Percentiles rank a stretch among this genome's conserved stretches.
phyloP scores from a whole-genome alignment of 1,139 yeast genomes.

The Saccharomyces hybrid region DNA sequence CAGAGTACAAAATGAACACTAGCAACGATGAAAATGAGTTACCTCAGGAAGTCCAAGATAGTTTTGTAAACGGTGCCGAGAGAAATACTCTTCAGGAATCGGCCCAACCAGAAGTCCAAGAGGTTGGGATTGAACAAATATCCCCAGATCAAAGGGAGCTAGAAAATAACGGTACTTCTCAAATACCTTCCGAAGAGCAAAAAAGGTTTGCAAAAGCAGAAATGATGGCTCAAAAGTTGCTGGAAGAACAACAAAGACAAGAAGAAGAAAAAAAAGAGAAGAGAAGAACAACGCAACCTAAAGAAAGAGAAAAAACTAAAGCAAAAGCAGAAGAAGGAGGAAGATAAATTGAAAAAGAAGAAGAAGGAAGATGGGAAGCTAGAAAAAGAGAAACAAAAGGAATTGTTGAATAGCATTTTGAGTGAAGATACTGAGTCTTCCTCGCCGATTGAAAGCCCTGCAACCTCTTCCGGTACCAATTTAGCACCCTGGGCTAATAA shows the following conservation, averaged over 20 bases:
- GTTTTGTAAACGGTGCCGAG: neutral
- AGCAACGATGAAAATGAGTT: slow-evolving; percentile 1
- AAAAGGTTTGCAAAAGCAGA: slow-evolving; percentile 17
- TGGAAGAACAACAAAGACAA: slow-evolving; percentile 20
- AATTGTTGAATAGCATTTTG: neutral
- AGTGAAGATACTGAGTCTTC: neutral
- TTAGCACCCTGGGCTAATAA: slow-evolving; percentile 42
- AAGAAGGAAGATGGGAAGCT: neutral
- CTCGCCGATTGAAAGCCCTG: slow-evolving; percentile 6
- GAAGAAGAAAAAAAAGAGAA: slow-evolving; percentile 14
- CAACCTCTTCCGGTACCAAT: slow-evolving; percentile 10
- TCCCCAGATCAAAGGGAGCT: neutral
- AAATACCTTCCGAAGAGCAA: slow-evolving; percentile 6
- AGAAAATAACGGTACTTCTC: neutral
- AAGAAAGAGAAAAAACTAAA: slow-evolving; percentile 10
- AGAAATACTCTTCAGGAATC: neutral
- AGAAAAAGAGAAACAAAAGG: slow-evolving; percentile 4
- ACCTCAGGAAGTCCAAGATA: neutral
- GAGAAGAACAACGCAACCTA: slow-evolving; percentile 13
- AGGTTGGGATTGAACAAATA: neutral
- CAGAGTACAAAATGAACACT: neutral
- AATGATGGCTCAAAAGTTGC: slow-evolving; percentile 18
- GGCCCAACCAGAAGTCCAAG: neutral
- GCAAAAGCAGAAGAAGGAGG: slow-evolving; percentile 13
- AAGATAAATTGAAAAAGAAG: slow-evolving; percentile 10